A percentile compares a stretch with the other conserved stretches of the same genome.
phyloP scores from a whole-genome alignment of 2,329 filamentous ascomycete genomes.

The Ceratocystis diversiconidia region DNA sequence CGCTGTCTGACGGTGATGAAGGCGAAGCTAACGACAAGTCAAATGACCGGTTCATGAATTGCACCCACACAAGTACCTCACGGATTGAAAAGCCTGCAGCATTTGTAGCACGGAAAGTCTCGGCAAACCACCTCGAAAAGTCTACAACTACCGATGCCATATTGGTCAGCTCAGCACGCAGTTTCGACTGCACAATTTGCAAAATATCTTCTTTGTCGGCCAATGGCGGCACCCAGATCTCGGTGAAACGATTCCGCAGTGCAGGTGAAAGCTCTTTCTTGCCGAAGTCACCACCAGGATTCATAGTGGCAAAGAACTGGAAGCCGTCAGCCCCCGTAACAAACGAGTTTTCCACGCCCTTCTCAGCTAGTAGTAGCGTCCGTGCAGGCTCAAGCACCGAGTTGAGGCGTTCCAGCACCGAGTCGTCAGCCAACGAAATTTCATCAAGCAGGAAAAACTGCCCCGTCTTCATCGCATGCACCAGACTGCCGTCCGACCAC shows the following conservation, averaged over 20 bases:
- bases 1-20: constrained; percentile 28
- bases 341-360: constrained; percentile 71
- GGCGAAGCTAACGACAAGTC: constrained; percentile 18
- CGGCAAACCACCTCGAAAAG: constrained; percentile 88
- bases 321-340: constrained; percentile 65
- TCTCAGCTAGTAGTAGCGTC: constrained; percentile 81
- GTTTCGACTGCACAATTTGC: constrained; percentile 70
- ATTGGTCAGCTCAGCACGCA: constrained; percentile 39
- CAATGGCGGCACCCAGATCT: constrained; percentile 92
- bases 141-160: constrained; percentile 59
- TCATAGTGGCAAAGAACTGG: constrained; percentile 98
- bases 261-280: constrained; percentile 96
- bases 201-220: constrained; percentile 74
- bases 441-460: constrained; percentile 91
- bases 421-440: constrained; percentile 94
- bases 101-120: constrained; percentile 45
- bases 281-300: constrained; percentile 93
- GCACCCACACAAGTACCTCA: constrained; percentile 84
- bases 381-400: constrained; percentile 85
- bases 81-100: constrained; percentile 57
- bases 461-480: constrained; percentile 82
- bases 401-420: constrained; percentile 88
- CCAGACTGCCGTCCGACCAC: constrained; percentile 87
- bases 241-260: constrained; percentile 88
- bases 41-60: constrained; percentile 63